Base-by-base conservation (phyloP, 108 stramenopile genomes). In the Ochromonas danica region DNA sequence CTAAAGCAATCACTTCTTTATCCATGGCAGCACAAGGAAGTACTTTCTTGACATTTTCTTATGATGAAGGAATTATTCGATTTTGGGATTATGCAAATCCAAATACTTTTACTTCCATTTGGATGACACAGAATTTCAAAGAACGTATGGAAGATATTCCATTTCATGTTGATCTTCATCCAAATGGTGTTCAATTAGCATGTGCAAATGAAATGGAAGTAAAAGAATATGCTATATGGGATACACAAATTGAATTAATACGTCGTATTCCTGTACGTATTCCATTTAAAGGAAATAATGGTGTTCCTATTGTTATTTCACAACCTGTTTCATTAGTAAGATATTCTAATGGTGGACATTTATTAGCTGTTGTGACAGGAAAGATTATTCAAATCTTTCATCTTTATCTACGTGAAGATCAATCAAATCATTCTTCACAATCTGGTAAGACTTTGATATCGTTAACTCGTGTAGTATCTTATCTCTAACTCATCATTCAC, bases 331-430 rank as follows among this genome's bases (percentile, higher is more conserved):
- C 72, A 10, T 6, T 75, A 10, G 72, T 75, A 27, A 75, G 38
- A 36, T 75, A 75, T 25, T 33, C 31, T 3, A 45, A 75, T 36
- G 72, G 72, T 33, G 72, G 72, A 6, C 43, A 75, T 41, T 75
- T 75, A 36, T 22, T 75, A 10, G 72, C 72, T 36, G 72, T 75
- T 3, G 72, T 75, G 40, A 36, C 72, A 10, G 72, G 72, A 6
- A 75, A 60, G 31, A 35, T 33, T 10, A 33, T 33, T 38, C 72
- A 75, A 41, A 57, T 75, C 14, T 75, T 75, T 75, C 45, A 75
- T 31, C 22, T 36, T 6, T 75, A 75, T 75, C 28, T 10, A 31
- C 17, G 10, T 14, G 51, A 70, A n/a, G n/a, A n/a, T n/a, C n/a
- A n/a, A n/a, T n/a, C n/a, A 60, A 25, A 60, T 60, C n/a, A 60